Evolutionary conservation across 345 rosid species (phyloP).

Genomic region (Anastatica hierochuntica): DNA sequence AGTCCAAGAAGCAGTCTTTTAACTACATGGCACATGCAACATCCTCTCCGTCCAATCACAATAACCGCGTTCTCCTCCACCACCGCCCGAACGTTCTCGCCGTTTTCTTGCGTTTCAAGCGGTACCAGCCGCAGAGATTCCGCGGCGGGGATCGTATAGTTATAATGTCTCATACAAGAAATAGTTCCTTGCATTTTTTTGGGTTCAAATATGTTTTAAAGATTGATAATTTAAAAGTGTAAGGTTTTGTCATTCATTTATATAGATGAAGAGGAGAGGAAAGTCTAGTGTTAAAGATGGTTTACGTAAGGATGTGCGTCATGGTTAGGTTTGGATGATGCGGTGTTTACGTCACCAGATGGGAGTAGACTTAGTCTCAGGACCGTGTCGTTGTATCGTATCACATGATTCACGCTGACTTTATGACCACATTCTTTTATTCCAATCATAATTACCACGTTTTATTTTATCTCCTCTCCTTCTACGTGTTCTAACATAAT

Average conservation of each 20-base stretch:
- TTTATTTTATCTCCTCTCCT: too few relatives aligned
- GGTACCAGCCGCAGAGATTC: conserved; percentile 5
- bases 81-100: conserved; percentile 24
- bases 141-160: conserved; percentile 6
- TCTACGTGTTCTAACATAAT: too few relatives aligned
- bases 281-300: conserved; percentile 49
- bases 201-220: background rate
- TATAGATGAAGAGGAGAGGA: conserved; percentile 6
- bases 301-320: conserved; percentile 52
- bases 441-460: too few relatives aligned
- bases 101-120: conserved; percentile 6
- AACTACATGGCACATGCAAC: conserved; percentile 76
- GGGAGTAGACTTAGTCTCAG: conserved; percentile 26
- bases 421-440: too few relatives aligned
- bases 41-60: conserved; percentile 53
- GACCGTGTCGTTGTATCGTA: conserved; percentile 9
- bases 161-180: conserved; percentile 30
- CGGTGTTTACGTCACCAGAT: conserved; percentile 28
- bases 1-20: conserved; percentile 50
- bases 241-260: background rate
- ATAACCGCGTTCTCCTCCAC: conserved; percentile 53
- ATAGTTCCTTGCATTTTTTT: conserved; percentile 62
- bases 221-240: background rate
- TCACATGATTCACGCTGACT: too few relatives aligned
- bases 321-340: conserved; percentile 34